Evolutionary conservation across 805 yeast species (phyloP).

Genomic region (Lachancea dasiensis): DNA sequence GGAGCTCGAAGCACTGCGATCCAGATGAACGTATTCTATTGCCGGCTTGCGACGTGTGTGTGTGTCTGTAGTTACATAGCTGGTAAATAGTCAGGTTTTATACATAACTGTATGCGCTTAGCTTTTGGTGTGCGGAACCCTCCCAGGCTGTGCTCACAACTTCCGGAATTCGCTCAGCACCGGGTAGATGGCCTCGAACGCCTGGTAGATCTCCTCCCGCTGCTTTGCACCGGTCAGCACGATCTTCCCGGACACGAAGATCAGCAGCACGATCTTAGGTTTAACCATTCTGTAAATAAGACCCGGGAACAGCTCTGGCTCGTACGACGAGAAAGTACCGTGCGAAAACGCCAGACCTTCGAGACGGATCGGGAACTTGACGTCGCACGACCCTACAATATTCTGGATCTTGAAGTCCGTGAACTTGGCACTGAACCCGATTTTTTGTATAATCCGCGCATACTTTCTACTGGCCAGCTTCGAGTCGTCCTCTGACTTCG

Average conservation of each 20-base stretch:
- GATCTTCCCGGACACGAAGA: slow-evolving; percentile 95
- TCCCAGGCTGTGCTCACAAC: slow-evolving; percentile 26
- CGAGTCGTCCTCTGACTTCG: slow-evolving; percentile 97
- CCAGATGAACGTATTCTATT: too few species aligned
- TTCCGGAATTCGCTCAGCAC: slow-evolving; percentile 97
- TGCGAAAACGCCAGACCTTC: slow-evolving; percentile 98
- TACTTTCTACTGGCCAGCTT: slow-evolving; percentile 95
- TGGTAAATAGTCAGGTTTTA: not conserved
- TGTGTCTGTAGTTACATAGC: slow-evolving; percentile 3
- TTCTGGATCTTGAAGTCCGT: slow-evolving; percentile 97
- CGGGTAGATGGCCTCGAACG: slow-evolving; percentile 97
- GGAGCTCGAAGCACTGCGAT: too few species aligned
- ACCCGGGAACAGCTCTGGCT: slow-evolving; percentile 97
- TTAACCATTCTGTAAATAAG: slow-evolving; percentile 98
- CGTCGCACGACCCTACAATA: slow-evolving; percentile 98
- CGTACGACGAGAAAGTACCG: slow-evolving; percentile 97
- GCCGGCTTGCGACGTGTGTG: too few species aligned
- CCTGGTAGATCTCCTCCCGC: slow-evolving; percentile 96
- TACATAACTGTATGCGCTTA: not conserved
- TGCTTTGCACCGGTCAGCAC: slow-evolving; percentile 98
- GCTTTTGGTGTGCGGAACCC: too few species aligned
- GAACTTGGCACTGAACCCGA: slow-evolving; percentile 96
- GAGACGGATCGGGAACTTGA: slow-evolving; percentile 91
- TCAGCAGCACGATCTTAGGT: slow-evolving; percentile 92
- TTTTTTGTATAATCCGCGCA: slow-evolving; percentile 95